phyloP scores from a whole-genome alignment of 441 rosid genomes.

The Euphorbia schlechtendalii region DNA sequence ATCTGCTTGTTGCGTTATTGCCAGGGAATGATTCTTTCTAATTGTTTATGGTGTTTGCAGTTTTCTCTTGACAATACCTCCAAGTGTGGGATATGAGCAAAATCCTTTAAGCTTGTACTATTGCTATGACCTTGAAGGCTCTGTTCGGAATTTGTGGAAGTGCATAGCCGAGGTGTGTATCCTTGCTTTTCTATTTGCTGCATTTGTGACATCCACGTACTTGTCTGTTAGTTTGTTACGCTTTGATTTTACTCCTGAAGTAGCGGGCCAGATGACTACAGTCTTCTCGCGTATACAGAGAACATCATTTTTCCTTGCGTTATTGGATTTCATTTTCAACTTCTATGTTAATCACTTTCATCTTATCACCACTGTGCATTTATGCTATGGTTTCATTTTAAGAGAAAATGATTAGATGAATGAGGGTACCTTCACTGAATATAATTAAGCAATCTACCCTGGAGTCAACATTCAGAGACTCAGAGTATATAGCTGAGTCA shows the following conservation, averaged over 20 bases:
- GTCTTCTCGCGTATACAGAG: background rate
- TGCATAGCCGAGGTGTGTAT: constrained; percentile 79
- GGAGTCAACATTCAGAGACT: no score
- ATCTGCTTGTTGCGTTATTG: background rate
- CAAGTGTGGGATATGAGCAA: constrained; percentile 81
- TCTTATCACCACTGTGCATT: background rate
- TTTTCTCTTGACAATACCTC: constrained; percentile 75
- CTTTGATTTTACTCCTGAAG: background rate
- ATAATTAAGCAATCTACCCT: background rate
- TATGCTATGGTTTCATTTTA: background rate
- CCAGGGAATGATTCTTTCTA: background rate
- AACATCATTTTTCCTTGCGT: background rate
- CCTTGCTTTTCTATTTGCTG: background rate
- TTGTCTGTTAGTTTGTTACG: background rate
- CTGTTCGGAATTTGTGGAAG: constrained; percentile 36
- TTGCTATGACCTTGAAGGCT: constrained; percentile 50
- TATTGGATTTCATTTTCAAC: no score
- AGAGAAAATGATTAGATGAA: background rate
- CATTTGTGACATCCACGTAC: background rate
- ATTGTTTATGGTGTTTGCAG: constrained; percentile 28
- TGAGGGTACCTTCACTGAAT: no score
- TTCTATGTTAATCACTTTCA: no score
- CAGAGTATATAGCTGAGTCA: background rate
- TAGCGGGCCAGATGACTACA: background rate
- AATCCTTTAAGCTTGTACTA: constrained; percentile 87